phyloP scores from a whole-genome alignment of 202 grass and related monocot genomes.

The Setaria viridis region DNA sequence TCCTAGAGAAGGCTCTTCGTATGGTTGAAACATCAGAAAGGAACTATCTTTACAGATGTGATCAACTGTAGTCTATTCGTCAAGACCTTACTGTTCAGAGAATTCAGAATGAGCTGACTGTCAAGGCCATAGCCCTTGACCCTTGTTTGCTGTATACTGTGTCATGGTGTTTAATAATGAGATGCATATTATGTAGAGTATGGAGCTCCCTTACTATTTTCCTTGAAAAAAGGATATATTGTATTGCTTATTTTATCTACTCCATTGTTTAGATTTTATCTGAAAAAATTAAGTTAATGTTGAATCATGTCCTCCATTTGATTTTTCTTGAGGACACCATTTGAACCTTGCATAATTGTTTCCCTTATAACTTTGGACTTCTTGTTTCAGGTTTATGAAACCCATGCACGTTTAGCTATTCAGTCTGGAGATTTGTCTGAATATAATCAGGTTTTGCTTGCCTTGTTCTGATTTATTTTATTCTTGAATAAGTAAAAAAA shows the following conservation, averaged over 20 bases:
- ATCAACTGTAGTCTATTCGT: slow-evolving; percentile 95
- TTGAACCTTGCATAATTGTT: slow-evolving; percentile 6
- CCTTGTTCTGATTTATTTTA: slow-evolving; percentile 41
- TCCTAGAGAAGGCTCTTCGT: slow-evolving; percentile 86
- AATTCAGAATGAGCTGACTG: slow-evolving; percentile 81
- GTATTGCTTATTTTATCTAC: slow-evolving; percentile 19
- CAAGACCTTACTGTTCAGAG: slow-evolving; percentile 97
- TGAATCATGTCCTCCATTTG: background rate
- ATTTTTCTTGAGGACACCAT: slow-evolving; percentile 1
- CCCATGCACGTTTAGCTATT: slow-evolving; percentile 84
- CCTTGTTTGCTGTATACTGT: slow-evolving; percentile 14
- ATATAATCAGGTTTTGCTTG: slow-evolving; percentile 81
- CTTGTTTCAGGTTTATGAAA: slow-evolving; percentile 90
- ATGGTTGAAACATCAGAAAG: slow-evolving; percentile 85
- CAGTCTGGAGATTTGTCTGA: slow-evolving; percentile 86
- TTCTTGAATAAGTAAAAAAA: slow-evolving; percentile 19
- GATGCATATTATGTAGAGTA: background rate
- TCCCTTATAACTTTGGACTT: slow-evolving; percentile 5
- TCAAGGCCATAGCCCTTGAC: slow-evolving; percentile 57
- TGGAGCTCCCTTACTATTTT: background rate
- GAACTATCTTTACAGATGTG: slow-evolving; percentile 97
- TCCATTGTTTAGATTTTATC: slow-evolving; percentile 15
- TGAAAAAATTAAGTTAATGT: slow-evolving; percentile 37
- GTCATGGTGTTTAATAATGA: slow-evolving; percentile 25
- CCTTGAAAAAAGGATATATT: background rate